These are phyloP conservation scores for Eucalyptus cloeziana DNA, from an alignment of 345 rosid species.

Conservation along the genomic window DNA sequence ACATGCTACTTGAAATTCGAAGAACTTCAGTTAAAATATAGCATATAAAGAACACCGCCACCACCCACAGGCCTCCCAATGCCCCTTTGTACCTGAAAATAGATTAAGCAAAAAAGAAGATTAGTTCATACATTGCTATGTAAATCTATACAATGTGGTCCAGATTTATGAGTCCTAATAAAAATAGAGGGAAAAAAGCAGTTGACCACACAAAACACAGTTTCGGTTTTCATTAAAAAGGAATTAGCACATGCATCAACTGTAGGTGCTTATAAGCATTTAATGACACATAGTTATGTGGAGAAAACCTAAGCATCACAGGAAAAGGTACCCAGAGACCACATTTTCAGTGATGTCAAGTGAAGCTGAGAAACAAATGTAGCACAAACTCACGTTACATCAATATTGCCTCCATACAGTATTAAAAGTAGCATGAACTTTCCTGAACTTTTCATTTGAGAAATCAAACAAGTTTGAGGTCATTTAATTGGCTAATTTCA, in stretches of 20 bases:
- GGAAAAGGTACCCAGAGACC: neutral
- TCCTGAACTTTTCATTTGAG: neutral
- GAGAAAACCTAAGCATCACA: neutral
- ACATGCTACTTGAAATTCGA: slow-evolving; percentile 78
- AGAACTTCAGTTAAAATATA: slow-evolving; percentile 67
- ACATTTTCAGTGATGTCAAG: neutral
- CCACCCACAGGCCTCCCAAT: slow-evolving; percentile 89
- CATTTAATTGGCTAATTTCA: neutral
- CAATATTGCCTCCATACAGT: neutral
- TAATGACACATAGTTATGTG: neutral
- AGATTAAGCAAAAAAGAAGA: neutral
- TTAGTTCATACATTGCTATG: neutral
- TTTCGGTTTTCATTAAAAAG: neutral
- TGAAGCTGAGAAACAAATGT: neutral
- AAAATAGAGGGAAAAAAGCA: neutral
- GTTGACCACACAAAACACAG: neutral
- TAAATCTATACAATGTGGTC: neutral
- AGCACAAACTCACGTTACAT: neutral
- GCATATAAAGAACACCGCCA: slow-evolving; percentile 57
- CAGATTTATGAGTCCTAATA: neutral
- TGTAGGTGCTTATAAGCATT: neutral
- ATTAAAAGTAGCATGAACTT: neutral
- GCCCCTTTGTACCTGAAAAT: slow-evolving; percentile 65
- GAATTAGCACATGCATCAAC: neutral
- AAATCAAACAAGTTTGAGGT: neutral